These are phyloP conservation scores for Claviceps sp. DNA, from an alignment of 2,329 filamentous ascomycete genomes.

Conservation along the genomic window DNA sequence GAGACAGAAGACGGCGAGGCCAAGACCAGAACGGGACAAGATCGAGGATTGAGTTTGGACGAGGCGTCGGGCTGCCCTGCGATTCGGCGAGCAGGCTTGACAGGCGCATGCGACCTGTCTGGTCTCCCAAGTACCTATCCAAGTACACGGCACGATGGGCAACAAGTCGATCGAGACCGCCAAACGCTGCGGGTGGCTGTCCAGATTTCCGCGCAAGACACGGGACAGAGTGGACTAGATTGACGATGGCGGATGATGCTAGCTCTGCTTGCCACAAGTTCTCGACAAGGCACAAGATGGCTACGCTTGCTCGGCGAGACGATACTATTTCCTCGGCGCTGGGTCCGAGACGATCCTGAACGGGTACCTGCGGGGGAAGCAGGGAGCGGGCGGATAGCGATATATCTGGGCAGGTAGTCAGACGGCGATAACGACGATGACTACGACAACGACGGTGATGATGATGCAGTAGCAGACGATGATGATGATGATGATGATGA, in stretches of 20 bases:
- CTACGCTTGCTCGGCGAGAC: not conserved
- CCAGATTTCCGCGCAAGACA: not conserved
- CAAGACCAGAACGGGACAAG: conserved; percentile 6
- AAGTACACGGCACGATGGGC: not conserved
- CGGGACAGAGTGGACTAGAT: not conserved
- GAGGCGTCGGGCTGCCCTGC: conserved; percentile 3
- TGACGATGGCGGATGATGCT: not conserved
- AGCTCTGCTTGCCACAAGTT: not conserved
- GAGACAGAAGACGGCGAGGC: conserved; percentile 3
- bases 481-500: too few relatives aligned
- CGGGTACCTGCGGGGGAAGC: not conserved
- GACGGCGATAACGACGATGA: not conserved
- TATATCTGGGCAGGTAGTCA: not conserved
- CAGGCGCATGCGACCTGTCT: not conserved
- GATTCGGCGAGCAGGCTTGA: conserved; percentile 3
- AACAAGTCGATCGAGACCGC: not conserved
- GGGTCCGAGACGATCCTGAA: not conserved
- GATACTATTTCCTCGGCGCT: not conserved
- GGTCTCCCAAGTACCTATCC: not conserved
- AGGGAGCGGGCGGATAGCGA: not conserved
- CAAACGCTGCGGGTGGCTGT: not conserved
- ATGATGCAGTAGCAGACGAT: not conserved
- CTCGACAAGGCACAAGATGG: not conserved
- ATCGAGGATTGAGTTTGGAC: conserved; percentile 6
- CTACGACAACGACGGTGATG: not conserved